These are phyloP conservation scores for Metschnikowia aberdeeniae DNA, from an alignment of 805 yeast genomes.

Conservation along the genomic window DNA sequence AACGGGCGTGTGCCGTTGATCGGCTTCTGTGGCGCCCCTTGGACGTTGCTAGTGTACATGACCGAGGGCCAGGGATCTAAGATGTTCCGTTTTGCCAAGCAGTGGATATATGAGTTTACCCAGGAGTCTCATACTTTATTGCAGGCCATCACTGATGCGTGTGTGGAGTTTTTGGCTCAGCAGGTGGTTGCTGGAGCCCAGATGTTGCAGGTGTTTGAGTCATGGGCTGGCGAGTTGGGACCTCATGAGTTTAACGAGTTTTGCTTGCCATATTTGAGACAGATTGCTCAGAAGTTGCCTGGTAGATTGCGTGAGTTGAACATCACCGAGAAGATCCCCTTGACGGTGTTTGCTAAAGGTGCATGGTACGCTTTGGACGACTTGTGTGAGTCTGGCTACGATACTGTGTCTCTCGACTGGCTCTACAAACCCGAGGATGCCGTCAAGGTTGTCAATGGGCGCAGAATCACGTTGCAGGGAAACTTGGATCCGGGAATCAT, in stretches of 20 bases:
- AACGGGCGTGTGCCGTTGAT: conserved; percentile 89
- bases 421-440: conserved; percentile 81
- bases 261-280: conserved; percentile 80
- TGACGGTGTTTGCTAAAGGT: conserved; percentile 90
- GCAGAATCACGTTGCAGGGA: conserved; percentile 85
- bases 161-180: conserved; percentile 86
- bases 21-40: conserved; percentile 97
- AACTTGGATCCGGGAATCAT: conserved; percentile 93
- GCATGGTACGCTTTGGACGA: conserved; percentile 95
- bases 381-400: conserved; percentile 75
- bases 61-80: conserved; percentile 96
- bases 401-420: conserved; percentile 94
- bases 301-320: conserved; percentile 68
- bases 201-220: conserved; percentile 93
- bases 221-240: conserved; percentile 97
- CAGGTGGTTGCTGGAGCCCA: conserved; percentile 98
- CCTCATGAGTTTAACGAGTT: conserved; percentile 85
- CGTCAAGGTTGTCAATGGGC: conserved; percentile 61
- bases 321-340: conserved; percentile 66
- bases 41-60: conserved; percentile 96
- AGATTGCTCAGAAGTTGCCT: conserved; percentile 69
- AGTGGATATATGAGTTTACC: conserved; percentile 84
- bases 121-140: conserved; percentile 66
- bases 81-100: conserved; percentile 84
- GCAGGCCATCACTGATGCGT: conserved; percentile 78